These are phyloP conservation scores for Calophaca sinica DNA, from an alignment of 306 rosid species.

Conservation along the genomic window DNA sequence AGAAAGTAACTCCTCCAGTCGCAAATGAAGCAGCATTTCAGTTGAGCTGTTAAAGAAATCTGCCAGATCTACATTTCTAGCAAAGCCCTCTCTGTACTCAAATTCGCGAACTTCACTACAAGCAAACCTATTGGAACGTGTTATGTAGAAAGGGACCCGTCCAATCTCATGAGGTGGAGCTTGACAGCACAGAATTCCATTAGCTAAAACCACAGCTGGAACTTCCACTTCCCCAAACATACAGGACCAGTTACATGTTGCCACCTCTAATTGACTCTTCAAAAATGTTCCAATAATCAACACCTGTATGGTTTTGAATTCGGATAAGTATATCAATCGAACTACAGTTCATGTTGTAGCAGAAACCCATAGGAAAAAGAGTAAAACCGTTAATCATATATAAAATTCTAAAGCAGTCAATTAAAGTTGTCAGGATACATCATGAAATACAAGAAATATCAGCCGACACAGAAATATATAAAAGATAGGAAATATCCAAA, in stretches of 20 bases:
- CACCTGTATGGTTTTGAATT: constrained; percentile 61
- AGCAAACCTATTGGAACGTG: constrained; percentile 88
- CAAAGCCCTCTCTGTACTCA: constrained; percentile 60
- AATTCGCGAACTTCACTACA: constrained; percentile 94
- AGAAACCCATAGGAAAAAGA: constrained; percentile 27
- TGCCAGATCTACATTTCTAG: constrained; percentile 51
- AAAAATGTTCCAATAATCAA: constrained; percentile 75
- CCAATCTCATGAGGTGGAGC: constrained; percentile 81
- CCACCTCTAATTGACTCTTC: constrained; percentile 57
- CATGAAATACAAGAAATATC: constrained; percentile 29
- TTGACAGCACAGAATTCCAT: constrained; percentile 76
- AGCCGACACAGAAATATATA: background rate
- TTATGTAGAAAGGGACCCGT: constrained; percentile 81
- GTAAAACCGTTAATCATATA: background rate
- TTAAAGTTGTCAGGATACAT: constrained; percentile 23
- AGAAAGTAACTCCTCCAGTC: constrained; percentile 64
- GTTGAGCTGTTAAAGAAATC: constrained; percentile 49
- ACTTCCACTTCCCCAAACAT: constrained; percentile 97
- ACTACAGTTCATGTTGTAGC: constrained; percentile 28
- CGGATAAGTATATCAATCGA: constrained; percentile 27
- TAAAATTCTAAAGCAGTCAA: constrained; percentile 2
- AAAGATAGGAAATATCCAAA: constrained; percentile 29
- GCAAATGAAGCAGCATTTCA: constrained; percentile 62
- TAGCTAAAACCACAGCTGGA: constrained; percentile 75
- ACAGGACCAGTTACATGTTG: constrained; percentile 74